Evolutionary conservation across 805 yeast genomes (phyloP), one percentile per base, ranked within the genome.

Genomic region (Barnettozyma botsteinii): DNA sequence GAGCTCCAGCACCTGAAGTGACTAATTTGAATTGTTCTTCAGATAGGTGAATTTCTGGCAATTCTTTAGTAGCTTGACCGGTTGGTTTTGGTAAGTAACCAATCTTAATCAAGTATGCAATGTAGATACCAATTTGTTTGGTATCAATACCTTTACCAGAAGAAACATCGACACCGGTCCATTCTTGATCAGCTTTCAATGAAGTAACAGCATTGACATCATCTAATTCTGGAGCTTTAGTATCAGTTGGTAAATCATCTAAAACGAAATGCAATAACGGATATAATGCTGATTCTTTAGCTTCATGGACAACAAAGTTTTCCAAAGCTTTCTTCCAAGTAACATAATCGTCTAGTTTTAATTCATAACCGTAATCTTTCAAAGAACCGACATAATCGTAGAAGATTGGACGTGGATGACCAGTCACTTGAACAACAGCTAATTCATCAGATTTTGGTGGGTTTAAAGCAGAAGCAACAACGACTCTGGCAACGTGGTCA

Each of bases 201-300:
- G 89, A 73, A n/a, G 60, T 59, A n/a, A 70, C 74, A 1, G 98
- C 85, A 59, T 93, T 89, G 5, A 70, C 38, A 52, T 94, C 98
- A 56, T 89, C 96, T 48, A 93, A 72, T 62, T 91, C 97, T 3
- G 98, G 98, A 10, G 98, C 98, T 62, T 80, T 85, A 24, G 98
- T 85, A 59, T 80, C 81, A 46, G 81, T 82, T 7, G 97, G 97
- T 55, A 93, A 73, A 58, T 89, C 81, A 56, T 88, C 98, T 50
- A 94, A 71, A 12, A 89, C 98, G 68, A 93, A 86, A 65, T 93
- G 98, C 51, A 93, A 69, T 53, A 93, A 70, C 43, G 99, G 98
- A 67, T 79, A 93, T 47, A 93, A 70, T 0, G 98, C 98, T 50
- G 81, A 81, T 52, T 86, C 95, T 41, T 79, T 76, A 22, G 80